Conservation (phyloP, 1,139 yeast genomes). For the Casaregolazyma suthepensis region DNA sequence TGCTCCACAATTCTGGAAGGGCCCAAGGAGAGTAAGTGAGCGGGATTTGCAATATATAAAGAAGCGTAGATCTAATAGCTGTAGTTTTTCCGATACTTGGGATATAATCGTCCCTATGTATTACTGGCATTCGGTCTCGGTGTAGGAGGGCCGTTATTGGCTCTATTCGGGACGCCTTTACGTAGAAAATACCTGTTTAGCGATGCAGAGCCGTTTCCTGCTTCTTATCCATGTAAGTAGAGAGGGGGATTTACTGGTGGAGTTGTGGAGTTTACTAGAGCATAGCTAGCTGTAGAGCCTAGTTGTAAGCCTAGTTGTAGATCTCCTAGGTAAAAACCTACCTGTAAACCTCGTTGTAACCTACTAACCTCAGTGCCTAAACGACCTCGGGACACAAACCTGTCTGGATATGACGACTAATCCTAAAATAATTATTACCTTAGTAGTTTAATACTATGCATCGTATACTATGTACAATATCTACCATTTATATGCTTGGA, state of each 20-base stretch:
- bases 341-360: too few relatives aligned
- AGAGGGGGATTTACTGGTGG: neutral
- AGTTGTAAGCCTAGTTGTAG: too few relatives aligned
- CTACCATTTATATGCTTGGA: slow-evolving; percentile 32
- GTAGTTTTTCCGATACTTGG: slow-evolving; percentile 73
- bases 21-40: slow-evolving; percentile 8
- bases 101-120: slow-evolving; percentile 74
- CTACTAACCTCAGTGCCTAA: slow-evolving; percentile 26
- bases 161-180: slow-evolving; percentile 56
- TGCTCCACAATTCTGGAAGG: slow-evolving; percentile 10
- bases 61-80: neutral
- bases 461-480: neutral
- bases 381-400: slow-evolving; percentile 27
- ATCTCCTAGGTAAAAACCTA: neutral
- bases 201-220: slow-evolving; percentile 66
- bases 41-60: neutral
- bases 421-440: slow-evolving; percentile 2
- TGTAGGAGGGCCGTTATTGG: slow-evolving; percentile 57
- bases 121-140: slow-evolving; percentile 68
- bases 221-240: slow-evolving; percentile 50
- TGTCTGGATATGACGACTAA: slow-evolving; percentile 34
- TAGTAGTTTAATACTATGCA: neutral
- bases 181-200: slow-evolving; percentile 63
- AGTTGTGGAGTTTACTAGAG: too few relatives aligned
- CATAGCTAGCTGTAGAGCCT: too few relatives aligned